Conservation (phyloP, 345 rosid species). For the Populus euphratica region DNA sequence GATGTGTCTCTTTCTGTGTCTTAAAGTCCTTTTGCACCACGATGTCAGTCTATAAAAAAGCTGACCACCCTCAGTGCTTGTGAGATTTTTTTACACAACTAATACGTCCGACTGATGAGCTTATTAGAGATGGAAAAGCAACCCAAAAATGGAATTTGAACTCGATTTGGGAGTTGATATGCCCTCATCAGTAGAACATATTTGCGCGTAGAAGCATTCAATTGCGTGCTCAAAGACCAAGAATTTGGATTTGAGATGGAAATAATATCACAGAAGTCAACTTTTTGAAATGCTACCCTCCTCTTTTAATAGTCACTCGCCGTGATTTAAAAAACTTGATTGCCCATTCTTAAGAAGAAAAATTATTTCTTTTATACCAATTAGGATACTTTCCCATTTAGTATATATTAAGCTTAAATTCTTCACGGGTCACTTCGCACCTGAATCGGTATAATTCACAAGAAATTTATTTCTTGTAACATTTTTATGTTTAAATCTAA, state of each 20-base stretch:
- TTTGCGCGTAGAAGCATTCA: not conserved
- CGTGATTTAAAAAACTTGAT: not conserved
- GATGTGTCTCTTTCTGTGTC: slow-evolving; percentile 14
- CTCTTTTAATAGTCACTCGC: not conserved
- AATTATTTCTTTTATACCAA: not conserved
- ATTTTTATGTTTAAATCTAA: too few species aligned
- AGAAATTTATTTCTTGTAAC: not conserved
- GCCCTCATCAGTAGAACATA: not conserved
- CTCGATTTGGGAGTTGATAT: slow-evolving; percentile 11
- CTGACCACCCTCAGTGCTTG: not conserved
- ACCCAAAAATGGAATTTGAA: not conserved
- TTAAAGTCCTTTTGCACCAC: slow-evolving; percentile 6
- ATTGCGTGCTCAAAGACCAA: too few species aligned
- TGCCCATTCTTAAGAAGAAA: not conserved
- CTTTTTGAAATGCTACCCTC: not conserved
- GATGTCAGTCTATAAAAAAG: slow-evolving; percentile 1
- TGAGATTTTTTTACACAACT: not conserved
- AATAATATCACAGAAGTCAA: not conserved
- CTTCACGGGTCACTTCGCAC: too few species aligned
- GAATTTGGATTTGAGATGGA: not conserved
- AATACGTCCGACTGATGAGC: slow-evolving; percentile 2
- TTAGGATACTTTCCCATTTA: not conserved
- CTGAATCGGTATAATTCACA: too few species aligned
- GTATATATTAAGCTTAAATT: too few species aligned
- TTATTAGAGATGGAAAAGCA: not conserved